Conservation (phyloP, 306 rosid genomes). For the Prinsepia uniflora region DNA sequence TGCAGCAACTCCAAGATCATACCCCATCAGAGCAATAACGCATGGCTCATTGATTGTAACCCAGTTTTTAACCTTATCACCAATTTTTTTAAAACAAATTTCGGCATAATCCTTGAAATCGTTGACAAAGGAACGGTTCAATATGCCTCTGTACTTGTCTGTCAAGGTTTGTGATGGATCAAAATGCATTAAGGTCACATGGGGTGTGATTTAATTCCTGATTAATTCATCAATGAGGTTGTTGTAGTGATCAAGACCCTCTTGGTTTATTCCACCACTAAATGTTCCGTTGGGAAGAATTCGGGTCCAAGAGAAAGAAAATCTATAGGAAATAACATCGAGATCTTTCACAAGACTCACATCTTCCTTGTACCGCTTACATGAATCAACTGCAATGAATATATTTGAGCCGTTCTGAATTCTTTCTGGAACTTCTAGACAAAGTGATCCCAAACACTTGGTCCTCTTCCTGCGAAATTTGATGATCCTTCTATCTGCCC, state of each 20-base stretch:
- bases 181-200: no score
- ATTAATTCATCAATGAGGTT: conserved; percentile 26
- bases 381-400: conserved; percentile 9
- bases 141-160: no score
- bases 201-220: neutral
- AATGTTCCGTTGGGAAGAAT: no score
- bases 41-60: conserved; percentile 7
- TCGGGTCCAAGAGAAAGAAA: no score
- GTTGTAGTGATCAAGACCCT: conserved; percentile 32
- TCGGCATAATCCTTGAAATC: conserved; percentile 12
- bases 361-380: conserved; percentile 33
- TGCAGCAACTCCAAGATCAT: neutral
- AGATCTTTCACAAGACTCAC: conserved; percentile 16
- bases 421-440: no score
- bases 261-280: conserved; percentile 9
- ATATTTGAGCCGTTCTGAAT: no score
- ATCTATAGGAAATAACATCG: neutral
- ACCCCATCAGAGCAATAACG: no score
- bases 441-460: no score
- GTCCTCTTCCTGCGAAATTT: no score
- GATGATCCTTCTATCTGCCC: conserved; percentile 10
- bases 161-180: no score
- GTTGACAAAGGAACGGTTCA: neutral
- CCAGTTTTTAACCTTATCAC: conserved; percentile 12
- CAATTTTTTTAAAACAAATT: conserved; percentile 9